A percentile compares a stretch with the other conserved stretches of the same genome.
Evolutionary conservation across 2,329 filamentous ascomycete genomes (phyloP).

Genomic region (Alternaria panax): DNA sequence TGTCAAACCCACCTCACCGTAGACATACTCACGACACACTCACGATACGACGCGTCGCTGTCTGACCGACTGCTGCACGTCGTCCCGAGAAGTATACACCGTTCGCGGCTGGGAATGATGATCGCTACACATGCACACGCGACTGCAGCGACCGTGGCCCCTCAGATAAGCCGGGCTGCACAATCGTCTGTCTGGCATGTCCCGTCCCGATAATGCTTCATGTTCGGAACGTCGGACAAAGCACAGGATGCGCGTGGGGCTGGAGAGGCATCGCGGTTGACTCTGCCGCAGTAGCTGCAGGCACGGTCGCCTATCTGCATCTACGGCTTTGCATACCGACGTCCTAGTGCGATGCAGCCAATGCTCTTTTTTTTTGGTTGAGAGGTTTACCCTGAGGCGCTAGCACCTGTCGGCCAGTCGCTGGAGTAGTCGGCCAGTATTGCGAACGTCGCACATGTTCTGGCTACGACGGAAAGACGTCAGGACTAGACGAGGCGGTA

Average conservation of each 20-base stretch:
- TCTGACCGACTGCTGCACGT: constrained; percentile 2
- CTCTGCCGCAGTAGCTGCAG: constrained; percentile 15
- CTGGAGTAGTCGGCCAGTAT: background rate
- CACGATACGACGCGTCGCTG: background rate
- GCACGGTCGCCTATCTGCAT: constrained; percentile 8
- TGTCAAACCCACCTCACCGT: too few relatives aligned
- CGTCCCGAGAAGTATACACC: background rate
- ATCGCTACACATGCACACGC: constrained; percentile 10
- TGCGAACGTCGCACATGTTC: background rate
- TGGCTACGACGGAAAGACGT: constrained; percentile 3
- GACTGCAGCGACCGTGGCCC: constrained; percentile 4
- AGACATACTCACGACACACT: too few relatives aligned
- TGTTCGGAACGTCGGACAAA: constrained; percentile 15
- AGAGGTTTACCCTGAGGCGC: constrained; percentile 8
- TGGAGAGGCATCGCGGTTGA: constrained; percentile 26
- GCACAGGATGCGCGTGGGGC: constrained; percentile 21
- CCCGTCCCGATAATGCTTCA: constrained; percentile 7
- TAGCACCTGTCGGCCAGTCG: background rate
- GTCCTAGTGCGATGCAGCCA: constrained; percentile 10
- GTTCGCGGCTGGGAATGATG: constrained; percentile 1
- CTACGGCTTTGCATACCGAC: constrained; percentile 13
- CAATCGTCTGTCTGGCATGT: background rate
- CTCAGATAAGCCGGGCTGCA: constrained; percentile 14
- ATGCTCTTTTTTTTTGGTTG: constrained; percentile 8
- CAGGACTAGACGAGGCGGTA: constrained; percentile 18